A percentile compares a stretch with the other conserved stretches of the same genome.
Evolutionary conservation across 768 basidiomycete genomes (phyloP).

Genomic region (Neoboletus magnificus): DNA sequence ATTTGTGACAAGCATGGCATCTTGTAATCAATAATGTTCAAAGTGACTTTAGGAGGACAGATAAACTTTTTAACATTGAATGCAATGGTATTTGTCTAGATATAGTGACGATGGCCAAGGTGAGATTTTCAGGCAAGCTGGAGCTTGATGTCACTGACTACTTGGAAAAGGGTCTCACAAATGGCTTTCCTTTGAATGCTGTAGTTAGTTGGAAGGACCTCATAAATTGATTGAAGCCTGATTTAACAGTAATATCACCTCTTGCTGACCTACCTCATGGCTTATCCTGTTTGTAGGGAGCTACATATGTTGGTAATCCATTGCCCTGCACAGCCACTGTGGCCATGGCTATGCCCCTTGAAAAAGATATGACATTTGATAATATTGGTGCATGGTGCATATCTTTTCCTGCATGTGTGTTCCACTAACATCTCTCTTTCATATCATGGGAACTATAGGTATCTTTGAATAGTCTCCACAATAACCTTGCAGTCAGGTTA

Average conservation of each 20-base stretch:
- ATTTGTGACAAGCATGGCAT: conserved; percentile 89
- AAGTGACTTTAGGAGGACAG: conserved; percentile 86
- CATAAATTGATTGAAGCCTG: conserved; percentile 73
- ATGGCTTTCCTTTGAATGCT: conserved; percentile 91
- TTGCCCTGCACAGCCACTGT: conserved; percentile 89
- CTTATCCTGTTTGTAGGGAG: conserved; percentile 48
- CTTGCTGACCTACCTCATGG: not conserved
- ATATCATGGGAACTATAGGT: conserved; percentile 73
- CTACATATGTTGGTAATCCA: conserved; percentile 90
- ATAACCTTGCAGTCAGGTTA: conserved; percentile 46
- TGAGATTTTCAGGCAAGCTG: conserved; percentile 18
- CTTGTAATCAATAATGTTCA: conserved; percentile 85
- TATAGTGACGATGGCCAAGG: conserved; percentile 88
- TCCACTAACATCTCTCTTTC: conserved; percentile 1
- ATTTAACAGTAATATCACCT: conserved; percentile 57
- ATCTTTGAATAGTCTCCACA: conserved; percentile 53
- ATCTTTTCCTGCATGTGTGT: not conserved
- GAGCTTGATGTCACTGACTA: conserved; percentile 5
- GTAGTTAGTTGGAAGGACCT: conserved; percentile 78
- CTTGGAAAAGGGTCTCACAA: conserved; percentile 63
- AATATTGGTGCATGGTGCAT: conserved; percentile 72
- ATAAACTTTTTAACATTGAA: conserved; percentile 77
- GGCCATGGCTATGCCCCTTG: conserved; percentile 74
- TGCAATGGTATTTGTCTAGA: conserved; percentile 85
- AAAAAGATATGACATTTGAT: conserved; percentile 74